phyloP scores from a whole-genome alignment of 1,284 basidiomycete species.

The Ceratobasidium sp. region DNA sequence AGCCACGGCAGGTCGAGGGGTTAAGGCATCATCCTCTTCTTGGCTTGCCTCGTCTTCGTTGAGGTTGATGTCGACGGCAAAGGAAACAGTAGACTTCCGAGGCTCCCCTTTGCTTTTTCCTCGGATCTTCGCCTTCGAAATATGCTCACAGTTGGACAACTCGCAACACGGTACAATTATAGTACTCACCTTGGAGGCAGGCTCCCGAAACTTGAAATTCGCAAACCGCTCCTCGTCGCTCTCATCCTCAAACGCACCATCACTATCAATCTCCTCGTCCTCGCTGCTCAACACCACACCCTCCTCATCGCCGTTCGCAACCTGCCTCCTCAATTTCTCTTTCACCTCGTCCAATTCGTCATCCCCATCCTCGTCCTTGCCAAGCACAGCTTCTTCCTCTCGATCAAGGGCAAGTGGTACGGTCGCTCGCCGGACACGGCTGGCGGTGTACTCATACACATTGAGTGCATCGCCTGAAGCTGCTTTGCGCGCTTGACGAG shows the following conservation, averaged over 20 bases:
- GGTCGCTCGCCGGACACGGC: conserved; percentile 54
- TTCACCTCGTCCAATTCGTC: conserved; percentile 56
- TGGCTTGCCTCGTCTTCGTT: conserved; percentile 66
- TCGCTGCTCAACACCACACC: conserved; percentile 63
- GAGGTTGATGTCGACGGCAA: conserved; percentile 65
- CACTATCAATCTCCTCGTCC: conserved; percentile 83
- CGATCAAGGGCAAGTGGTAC: conserved; percentile 68
- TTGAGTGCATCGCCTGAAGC: conserved; percentile 42
- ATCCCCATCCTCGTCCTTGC: conserved; percentile 56
- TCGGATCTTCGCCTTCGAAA: conserved; percentile 47
- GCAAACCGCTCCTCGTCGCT: conserved; percentile 83
- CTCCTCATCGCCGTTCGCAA: conserved; percentile 63
- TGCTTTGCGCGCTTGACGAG: conserved; percentile 56
- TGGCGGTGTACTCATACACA: conserved; percentile 50
- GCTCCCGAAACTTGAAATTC: conserved; percentile 57
- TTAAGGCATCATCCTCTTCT: conserved; percentile 42
- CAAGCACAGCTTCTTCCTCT: conserved; percentile 59
- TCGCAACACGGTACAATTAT: not conserved
- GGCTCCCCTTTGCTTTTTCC: conserved; percentile 25
- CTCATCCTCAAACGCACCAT: conserved; percentile 79
- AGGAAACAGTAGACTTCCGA: conserved; percentile 56
- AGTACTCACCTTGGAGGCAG: conserved; percentile 56
- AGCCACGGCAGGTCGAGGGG: conserved; percentile 7
- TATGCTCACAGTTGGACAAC: conserved; percentile 35
- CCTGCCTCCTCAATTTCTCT: conserved; percentile 69